Base-by-base conservation (phyloP, 148 eudicot species). In the Vaccinium darrowii region DNA sequence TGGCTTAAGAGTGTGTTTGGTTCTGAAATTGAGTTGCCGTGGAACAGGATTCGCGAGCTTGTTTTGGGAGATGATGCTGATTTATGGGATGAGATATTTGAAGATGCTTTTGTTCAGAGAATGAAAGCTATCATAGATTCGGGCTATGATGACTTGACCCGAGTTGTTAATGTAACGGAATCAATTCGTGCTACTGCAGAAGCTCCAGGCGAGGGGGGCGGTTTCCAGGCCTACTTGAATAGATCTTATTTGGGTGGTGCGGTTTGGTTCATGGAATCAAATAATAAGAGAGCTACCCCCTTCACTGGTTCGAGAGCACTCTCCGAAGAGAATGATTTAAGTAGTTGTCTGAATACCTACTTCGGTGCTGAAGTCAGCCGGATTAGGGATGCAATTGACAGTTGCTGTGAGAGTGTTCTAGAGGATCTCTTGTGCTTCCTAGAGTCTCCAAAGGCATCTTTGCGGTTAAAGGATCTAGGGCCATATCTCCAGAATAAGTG, bases 21-120 rank as follows among this genome's bases (percentile, higher is more conserved):
- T 67, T 97, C 99, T 87, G 98, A 97, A 84, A 87, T 97, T 87
- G 98, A 97, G 90, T 88, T 94, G 87, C 99, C 99, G 14, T 97
- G 99, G 99, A 94, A 91, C 79, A 92, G 98, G 84, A 97, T 94
- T 5, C 90, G 98, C 49, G 99, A 97, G 86, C 98, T 97, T 89
- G 96, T 97, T 33, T 89, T 97, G 89, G 98, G 91, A 78, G 96
- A 95, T 84, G 93, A 90, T 86, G 93, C 92, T 27, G 98, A 97
- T 83, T 90, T 97, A 10, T 97, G 99, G 99, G 97, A 97, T 86
- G 98, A 97, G 83, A 97, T 95, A 47, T 97, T 95, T 83, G 99
- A 97, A 86, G 93, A 95, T 87, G 95, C 98, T 76, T 97, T 97
- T 90, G 90, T 90, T 72, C 91, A 86, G 21, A 92, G 99, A 88